Base-by-base conservation (phyloP, 495 filamentous ascomycete species). In the Podospora fimiseda region DNA sequence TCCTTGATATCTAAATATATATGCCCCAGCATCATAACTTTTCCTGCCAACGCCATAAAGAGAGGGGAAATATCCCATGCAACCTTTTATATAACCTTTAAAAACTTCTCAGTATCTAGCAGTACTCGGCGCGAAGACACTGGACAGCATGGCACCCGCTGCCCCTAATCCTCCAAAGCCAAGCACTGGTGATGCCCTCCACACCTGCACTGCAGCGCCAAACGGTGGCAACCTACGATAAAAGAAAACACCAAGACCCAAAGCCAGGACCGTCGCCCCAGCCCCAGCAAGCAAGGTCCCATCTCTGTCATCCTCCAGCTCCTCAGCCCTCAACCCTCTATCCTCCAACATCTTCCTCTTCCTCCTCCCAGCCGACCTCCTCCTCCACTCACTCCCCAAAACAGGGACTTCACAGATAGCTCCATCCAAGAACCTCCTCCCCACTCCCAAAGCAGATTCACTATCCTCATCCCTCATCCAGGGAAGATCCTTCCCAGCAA, bases 201-300 rank as follows among this genome's bases (percentile, higher is more conserved):
- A 74, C 14, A 62, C 51, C 41, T 73, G 68, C 36, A 67, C 59
- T 4, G 48, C 39, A 7, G 62, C 65, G 4, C 72, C 72, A 33
- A 71, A 66, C n/a, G 60, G 61, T 6, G 55, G 52, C 22, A 69
- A 43, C 9, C 56, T 58, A 2, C 56, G 51, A 44, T 63, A 65
- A n/a, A 66, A 45, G 20, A 55, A 54, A 4, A 54, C 41, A 0
- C 58, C 62, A 9, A 46, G 48, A 40, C 51, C 15, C 9, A 58
- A 52, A 24, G 62, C 63, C 20, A 61, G 47, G 24, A 60, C 45
- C 15, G 59, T 39, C 3, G 66, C 53, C 13, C 57, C 60, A 0
- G 54, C 53, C 20, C 69, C 60, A 11, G 52, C 51, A 15, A 66
- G 52, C 19, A 63, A 3, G 2, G 63, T n/a, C 9, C 51, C 9